Conservation (phyloP, 192 early-diverging fungal genomes). For the Coemansia sp. region DNA sequence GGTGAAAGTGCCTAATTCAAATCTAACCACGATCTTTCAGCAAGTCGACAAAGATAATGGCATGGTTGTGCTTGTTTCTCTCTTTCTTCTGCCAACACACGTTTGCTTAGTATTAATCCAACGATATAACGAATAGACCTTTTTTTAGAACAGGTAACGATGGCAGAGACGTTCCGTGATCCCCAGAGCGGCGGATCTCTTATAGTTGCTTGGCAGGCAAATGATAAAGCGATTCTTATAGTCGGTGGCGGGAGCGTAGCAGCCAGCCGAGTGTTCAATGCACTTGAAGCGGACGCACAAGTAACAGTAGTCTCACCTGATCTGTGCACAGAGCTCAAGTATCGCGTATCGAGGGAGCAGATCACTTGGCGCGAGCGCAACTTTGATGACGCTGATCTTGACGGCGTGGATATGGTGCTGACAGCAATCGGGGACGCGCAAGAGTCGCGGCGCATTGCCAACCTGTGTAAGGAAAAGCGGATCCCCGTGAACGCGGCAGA, state of each 20-base stretch:
- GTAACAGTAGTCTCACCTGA: constrained; percentile 75
- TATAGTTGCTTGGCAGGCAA: constrained; percentile 79
- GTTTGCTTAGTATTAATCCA: background rate
- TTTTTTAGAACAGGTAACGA: constrained; percentile 9
- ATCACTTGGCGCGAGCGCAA: constrained; percentile 53
- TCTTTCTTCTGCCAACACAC: background rate
- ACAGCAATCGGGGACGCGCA: constrained; percentile 72
- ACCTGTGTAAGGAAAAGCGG: constrained; percentile 59
- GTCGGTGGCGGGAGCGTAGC: constrained; percentile 88
- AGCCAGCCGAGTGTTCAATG: constrained; percentile 76
- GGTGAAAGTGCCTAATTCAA: background rate
- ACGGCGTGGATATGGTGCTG: constrained; percentile 58
- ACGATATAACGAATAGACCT: background rate
- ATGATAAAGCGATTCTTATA: constrained; percentile 74
- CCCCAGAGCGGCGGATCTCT: constrained; percentile 71
- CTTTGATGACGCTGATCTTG: constrained; percentile 55
- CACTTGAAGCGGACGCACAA: constrained; percentile 74
- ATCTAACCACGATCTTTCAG: background rate
- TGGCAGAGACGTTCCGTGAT: constrained; percentile 51
- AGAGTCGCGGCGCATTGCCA: constrained; percentile 67
- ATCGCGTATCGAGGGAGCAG: constrained; percentile 60
- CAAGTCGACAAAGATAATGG: background rate
- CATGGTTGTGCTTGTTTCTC: background rate
- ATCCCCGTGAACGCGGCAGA: constrained; percentile 93
- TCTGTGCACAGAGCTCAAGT: constrained; percentile 64